Evolutionary conservation across 1,284 basidiomycete species (phyloP).

Genomic region (Sanguinoderma infundibulare): DNA sequence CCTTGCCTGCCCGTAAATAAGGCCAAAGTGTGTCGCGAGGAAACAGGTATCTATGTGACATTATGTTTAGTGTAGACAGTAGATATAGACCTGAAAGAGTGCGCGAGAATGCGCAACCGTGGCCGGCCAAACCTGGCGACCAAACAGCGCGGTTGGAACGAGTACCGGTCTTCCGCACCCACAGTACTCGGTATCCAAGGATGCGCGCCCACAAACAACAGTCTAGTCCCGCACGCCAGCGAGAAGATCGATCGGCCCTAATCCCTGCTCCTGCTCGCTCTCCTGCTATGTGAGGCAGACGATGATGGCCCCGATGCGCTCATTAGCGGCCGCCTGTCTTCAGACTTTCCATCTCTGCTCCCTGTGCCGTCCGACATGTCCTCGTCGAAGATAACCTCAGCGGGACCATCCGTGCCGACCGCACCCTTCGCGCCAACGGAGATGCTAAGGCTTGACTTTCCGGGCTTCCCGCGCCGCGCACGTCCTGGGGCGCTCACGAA

Average conservation of each 20-base stretch:
- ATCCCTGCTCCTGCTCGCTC: constrained; percentile 27
- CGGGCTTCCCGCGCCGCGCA: constrained; percentile 31
- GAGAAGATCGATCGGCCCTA: not conserved
- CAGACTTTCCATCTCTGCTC: constrained; percentile 25
- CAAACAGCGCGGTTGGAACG: not conserved
- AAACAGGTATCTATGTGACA: constrained; percentile 10
- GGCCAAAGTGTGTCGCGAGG: not conserved
- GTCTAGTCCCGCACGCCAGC: not conserved
- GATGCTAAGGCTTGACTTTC: constrained; percentile 33
- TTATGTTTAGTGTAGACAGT: constrained; percentile 13
- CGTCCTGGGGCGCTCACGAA: constrained; percentile 56
- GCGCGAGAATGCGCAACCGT: not conserved
- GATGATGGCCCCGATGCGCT: constrained; percentile 16
- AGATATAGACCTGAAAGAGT: not conserved
- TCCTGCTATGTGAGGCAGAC: constrained; percentile 25
- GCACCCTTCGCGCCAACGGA: constrained; percentile 29
- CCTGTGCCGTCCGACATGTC: constrained; percentile 34
- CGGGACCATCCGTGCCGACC: constrained; percentile 14
- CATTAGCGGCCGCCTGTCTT: constrained; percentile 24
- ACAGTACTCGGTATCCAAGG: not conserved
- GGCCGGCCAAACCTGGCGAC: not conserved
- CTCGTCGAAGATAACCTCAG: constrained; percentile 61
- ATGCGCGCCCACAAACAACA: not conserved
- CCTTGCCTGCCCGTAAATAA: not conserved
- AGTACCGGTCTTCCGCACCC: not conserved